Conservation (phyloP, 78 protist species). For the Ministeria vibrans region DNA sequence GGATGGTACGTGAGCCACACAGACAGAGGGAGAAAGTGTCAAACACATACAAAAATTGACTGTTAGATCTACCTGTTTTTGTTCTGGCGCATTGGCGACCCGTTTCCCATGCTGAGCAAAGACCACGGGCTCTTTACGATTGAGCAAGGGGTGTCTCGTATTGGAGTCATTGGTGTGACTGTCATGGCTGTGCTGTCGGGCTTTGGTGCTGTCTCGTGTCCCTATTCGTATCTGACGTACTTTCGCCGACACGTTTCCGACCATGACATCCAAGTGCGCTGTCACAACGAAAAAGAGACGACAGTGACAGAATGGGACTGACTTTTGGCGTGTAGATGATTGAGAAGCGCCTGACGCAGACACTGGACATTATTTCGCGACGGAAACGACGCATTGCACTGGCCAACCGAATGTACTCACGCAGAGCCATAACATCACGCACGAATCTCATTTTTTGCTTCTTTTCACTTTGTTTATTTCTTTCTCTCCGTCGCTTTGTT, state of each 20-base stretch:
- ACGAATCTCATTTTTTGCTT: too few species aligned
- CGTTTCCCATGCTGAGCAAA: conserved; percentile 62
- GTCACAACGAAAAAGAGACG: too few species aligned
- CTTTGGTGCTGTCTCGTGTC: conserved; percentile 72
- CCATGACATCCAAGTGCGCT: not conserved
- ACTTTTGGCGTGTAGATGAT: not conserved
- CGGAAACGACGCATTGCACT: not conserved
- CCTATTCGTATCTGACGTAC: conserved; percentile 45
- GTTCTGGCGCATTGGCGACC: conserved; percentile 70
- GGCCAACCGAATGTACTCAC: too few species aligned
- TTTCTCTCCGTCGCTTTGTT: too few species aligned
- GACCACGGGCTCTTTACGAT: conserved; percentile 44
- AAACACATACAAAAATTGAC: not conserved
- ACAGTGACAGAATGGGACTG: too few species aligned
- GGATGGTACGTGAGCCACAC: not conserved
- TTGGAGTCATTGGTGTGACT: conserved; percentile 68
- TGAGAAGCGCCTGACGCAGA: conserved; percentile 20
- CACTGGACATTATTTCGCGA: conserved; percentile 10
- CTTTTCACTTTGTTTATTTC: too few species aligned
- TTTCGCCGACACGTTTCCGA: conserved; percentile 34
- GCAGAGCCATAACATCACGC: too few species aligned
- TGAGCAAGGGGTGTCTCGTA: conserved; percentile 60
- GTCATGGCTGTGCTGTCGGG: conserved; percentile 74
- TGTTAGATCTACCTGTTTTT: conserved; percentile 30
- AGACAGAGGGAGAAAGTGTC: not conserved